Evolutionary conservation across 192 early-diverging fungal species (phyloP).

Genomic region (Obelidium mucronatum): DNA sequence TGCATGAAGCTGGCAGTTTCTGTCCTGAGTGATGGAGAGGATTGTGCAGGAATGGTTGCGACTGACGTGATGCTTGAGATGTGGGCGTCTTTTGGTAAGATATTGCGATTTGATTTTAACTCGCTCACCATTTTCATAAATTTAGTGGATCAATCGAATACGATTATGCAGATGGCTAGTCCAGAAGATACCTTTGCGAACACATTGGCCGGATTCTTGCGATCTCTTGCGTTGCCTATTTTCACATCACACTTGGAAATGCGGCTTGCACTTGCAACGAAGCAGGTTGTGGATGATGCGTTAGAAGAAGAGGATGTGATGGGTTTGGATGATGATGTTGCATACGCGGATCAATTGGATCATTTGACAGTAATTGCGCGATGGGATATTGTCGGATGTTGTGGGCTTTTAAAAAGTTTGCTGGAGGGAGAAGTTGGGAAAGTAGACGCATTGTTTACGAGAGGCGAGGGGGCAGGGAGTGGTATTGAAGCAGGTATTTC

Average conservation of each 20-base stretch:
- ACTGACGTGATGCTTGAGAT: constrained; percentile 29
- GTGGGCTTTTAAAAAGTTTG: constrained; percentile 56
- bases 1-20: constrained; percentile 17
- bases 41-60: constrained; percentile 25
- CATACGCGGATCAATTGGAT: constrained; percentile 77
- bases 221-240: constrained; percentile 41
- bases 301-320: constrained; percentile 47
- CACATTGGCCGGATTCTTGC: constrained; percentile 29
- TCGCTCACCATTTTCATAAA: not conserved
- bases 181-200: constrained; percentile 2
- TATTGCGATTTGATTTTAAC: too few species aligned
- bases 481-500: too few species aligned
- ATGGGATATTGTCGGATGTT: constrained; percentile 57
- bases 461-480: constrained; percentile 44
- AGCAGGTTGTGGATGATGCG: constrained; percentile 58
- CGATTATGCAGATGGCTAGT: not conserved
- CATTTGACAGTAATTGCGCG: constrained; percentile 70
- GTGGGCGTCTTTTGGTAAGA: constrained; percentile 25
- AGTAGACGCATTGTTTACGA: constrained; percentile 60
- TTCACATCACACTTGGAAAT: constrained; percentile 70
- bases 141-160: constrained; percentile 22
- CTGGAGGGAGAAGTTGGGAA: constrained; percentile 58
- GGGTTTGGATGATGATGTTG: constrained; percentile 50
- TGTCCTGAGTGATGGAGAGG: constrained; percentile 3
- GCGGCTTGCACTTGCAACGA: constrained; percentile 64